These are phyloP conservation scores for Cyamopsis tetragonoloba DNA, from an alignment of 306 rosid species.

Conservation along the genomic window DNA sequence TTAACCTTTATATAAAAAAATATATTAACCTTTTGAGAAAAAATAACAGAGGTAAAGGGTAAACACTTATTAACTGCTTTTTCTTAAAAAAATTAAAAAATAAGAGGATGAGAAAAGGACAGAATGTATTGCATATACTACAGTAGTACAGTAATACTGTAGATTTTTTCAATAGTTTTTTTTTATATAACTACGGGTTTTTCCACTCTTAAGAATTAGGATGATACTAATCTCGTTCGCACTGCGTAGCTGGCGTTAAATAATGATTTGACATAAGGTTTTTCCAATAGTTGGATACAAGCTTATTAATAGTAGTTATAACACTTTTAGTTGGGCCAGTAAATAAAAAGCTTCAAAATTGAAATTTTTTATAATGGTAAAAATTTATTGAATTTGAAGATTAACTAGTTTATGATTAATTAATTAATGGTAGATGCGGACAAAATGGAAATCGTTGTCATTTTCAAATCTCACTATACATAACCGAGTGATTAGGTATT, in stretches of 20 bases:
- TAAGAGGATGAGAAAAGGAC: neutral
- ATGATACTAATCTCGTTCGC: no score
- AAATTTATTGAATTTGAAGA: conserved; percentile 4
- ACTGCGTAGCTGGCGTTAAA: no score
- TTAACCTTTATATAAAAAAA: no score
- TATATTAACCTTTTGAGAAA: no score
- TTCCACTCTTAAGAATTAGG: no score
- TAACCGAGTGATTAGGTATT: conserved; percentile 22
- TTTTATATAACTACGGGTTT: no score
- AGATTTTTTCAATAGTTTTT: no score
- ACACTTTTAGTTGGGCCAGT: neutral
- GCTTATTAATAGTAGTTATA: conserved; percentile 4
- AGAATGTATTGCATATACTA: neutral
- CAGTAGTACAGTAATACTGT: no score
- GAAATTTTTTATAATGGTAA: neutral
- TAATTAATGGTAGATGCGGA: neutral
- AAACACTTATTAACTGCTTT: no score
- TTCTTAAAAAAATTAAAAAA: no score
- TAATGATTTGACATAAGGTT: no score
- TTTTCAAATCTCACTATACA: conserved; percentile 30
- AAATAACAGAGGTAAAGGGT: no score
- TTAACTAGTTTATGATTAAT: conserved; percentile 17
- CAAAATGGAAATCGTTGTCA: conserved; percentile 29
- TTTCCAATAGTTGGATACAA: neutral
- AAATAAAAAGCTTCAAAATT: neutral